phyloP scores from a whole-genome alignment of 805 yeast genomes.

The Metschnikowia noctiluminum region DNA sequence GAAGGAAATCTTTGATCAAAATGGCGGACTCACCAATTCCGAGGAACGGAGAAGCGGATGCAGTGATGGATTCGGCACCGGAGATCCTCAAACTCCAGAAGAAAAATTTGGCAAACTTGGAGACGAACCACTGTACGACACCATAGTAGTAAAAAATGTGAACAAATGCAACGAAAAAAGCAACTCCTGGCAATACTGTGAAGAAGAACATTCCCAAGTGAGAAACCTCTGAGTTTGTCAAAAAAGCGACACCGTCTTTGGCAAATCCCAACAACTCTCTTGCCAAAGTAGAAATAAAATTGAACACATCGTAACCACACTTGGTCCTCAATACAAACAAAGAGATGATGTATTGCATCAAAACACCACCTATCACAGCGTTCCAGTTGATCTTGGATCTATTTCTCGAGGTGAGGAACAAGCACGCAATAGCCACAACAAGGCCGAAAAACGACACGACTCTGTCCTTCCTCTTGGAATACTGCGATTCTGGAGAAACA shows the following conservation, averaged over 20 bases:
- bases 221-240: conserved; percentile 42
- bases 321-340: conserved; percentile 58
- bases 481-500: conserved; percentile 44
- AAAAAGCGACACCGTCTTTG: conserved; percentile 58
- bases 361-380: conserved; percentile 57
- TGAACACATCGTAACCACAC: conserved; percentile 59
- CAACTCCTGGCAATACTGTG: conserved; percentile 58
- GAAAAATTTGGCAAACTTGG: conserved; percentile 55
- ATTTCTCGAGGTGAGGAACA: conserved; percentile 46
- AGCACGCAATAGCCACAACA: conserved; percentile 42
- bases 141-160: conserved; percentile 61
- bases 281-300: conserved; percentile 56
- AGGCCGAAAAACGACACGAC: conserved; percentile 58
- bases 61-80: conserved; percentile 64
- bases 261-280: conserved; percentile 56
- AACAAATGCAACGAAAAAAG: conserved; percentile 61
- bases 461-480: conserved; percentile 48
- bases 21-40: conserved; percentile 67
- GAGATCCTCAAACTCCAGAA: conserved; percentile 57
- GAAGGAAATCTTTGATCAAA: conserved; percentile 56
- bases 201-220: conserved; percentile 48
- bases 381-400: conserved; percentile 50
- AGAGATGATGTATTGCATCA: conserved; percentile 58
- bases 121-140: conserved; percentile 55
- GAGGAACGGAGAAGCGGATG: conserved; percentile 64